Base-by-base conservation (phyloP, 2,329 filamentous ascomycete species). In the Colletotrichum truncatum region DNA sequence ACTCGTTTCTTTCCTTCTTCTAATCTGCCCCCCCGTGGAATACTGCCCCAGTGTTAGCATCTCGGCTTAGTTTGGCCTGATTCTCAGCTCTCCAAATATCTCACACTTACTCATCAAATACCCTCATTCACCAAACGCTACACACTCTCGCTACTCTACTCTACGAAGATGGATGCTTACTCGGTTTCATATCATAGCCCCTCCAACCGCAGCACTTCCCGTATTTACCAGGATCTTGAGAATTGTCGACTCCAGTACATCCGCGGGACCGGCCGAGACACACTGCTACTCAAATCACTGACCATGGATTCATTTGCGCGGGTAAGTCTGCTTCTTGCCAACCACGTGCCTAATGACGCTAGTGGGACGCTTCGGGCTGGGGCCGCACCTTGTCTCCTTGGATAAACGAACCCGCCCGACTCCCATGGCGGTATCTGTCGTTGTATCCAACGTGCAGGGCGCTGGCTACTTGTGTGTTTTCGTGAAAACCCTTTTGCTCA, bases 191-290 rank as follows among this genome's bases (percentile, higher is more conserved):
- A 75, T 71, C 81, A 79, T 69, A 85, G 81, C 71, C 73, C 79
- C 28, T 74, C 80, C 16, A 76, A 74, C 52, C 79, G 81, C 68
- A 75, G 73, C 59, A 76, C 79, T 25, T 85, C 84, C 45, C 81
- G 77, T 55, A 82, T 86, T 54, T 85, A 85, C 70, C 81, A 81
- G 66, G 84, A 86, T 70, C 77, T 86, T 23, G 78, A 77, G 68
- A 76, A 78, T 23, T 78, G 78, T 53, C 80, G 77, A 48, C 73
- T 77, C 23, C 75, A 76, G 43, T 78, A 72, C 64, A 69, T 78
- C 28, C 68, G 75, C 49, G 74, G 75, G 38, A 70, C 77, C 58
- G 70, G 74, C 54, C 71, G 73, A 53, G 72, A 77, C 38, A 62
- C 45, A 21, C 41, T 66, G 26, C 73, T 74, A 32, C 67, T 76